These are phyloP conservation scores for Trichosanthes cucumerina DNA, from an alignment of 306 rosid species.

Conservation along the genomic window DNA sequence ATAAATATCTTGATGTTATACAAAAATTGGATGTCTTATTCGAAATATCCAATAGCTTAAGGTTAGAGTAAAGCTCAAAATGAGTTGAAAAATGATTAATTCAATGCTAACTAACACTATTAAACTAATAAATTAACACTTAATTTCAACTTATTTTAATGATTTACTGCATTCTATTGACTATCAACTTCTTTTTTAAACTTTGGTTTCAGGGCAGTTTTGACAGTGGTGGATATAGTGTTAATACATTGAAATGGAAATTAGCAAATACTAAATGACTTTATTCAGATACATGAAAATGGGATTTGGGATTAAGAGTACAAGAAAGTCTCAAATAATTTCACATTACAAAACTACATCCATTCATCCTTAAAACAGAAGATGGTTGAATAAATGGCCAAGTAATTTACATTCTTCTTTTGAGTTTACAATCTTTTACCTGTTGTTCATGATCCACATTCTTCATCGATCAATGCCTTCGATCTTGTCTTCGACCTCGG, in stretches of 20 bases:
- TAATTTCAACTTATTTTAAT: too few relatives aligned
- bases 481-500: slow-evolving; percentile 92
- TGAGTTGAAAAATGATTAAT: too few relatives aligned
- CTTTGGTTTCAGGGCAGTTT: not conserved
- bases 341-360: slow-evolving; percentile 5
- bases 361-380: not conserved
- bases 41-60: too few relatives aligned
- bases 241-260: not conserved
- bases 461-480: slow-evolving; percentile 66
- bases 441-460: not conserved
- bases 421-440: not conserved
- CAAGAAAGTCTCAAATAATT: not conserved
- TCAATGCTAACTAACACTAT: too few relatives aligned
- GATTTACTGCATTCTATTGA: too few relatives aligned
- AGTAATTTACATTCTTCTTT: slow-evolving; percentile 1
- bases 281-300: not conserved
- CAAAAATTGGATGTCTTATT: too few relatives aligned
- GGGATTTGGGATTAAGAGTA: not conserved
- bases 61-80: too few relatives aligned
- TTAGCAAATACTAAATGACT: not conserved
- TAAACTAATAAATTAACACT: too few relatives aligned
- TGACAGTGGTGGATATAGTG: not conserved
- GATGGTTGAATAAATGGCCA: not conserved
- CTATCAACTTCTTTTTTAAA: not conserved
- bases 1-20: too few relatives aligned